Evolutionary conservation across 2,329 filamentous ascomycete genomes (phyloP).

Genomic region (Aaosphaeria arxii): DNA sequence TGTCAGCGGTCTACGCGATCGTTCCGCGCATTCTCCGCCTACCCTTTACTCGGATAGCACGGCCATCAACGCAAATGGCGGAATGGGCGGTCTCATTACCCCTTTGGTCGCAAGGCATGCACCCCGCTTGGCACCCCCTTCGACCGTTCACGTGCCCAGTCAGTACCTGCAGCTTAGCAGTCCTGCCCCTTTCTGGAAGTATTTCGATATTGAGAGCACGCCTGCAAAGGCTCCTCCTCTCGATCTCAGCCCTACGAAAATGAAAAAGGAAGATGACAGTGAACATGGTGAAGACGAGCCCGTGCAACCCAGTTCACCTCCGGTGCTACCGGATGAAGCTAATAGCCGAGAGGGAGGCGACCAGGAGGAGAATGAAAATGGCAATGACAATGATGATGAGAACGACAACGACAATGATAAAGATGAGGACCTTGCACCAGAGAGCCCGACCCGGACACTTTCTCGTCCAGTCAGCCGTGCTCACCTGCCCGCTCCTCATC

Average conservation of each 20-base stretch:
- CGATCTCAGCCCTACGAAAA: slow-evolving; percentile 35
- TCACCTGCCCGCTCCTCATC: slow-evolving; percentile 15
- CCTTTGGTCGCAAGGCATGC: slow-evolving; percentile 71
- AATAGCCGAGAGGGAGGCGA: slow-evolving; percentile 17
- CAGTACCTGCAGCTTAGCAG: slow-evolving; percentile 84
- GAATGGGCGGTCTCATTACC: slow-evolving; percentile 48
- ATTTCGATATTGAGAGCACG: slow-evolving; percentile 72
- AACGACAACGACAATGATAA: slow-evolving; percentile 24
- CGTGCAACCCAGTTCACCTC: slow-evolving; percentile 33
- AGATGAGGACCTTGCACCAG: slow-evolving; percentile 31
- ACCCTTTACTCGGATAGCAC: slow-evolving; percentile 34
- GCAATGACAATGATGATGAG: slow-evolving; percentile 25
- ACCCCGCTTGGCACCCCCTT: slow-evolving; percentile 73
- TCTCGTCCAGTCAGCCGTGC: slow-evolving; percentile 34
- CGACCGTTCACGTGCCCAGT: slow-evolving; percentile 75
- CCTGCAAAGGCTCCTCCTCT: slow-evolving; percentile 52
- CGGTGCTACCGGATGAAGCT: slow-evolving; percentile 23
- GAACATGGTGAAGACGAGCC: slow-evolving; percentile 31
- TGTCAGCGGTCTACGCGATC: slow-evolving; percentile 28
- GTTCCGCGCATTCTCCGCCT: slow-evolving; percentile 35
- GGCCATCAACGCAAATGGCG: slow-evolving; percentile 25
- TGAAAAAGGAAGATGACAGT: slow-evolving; percentile 22
- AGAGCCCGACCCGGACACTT: slow-evolving; percentile 33
- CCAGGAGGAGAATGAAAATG: slow-evolving; percentile 30
- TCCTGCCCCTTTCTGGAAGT: slow-evolving; percentile 86